Percentiles rank a stretch among this genome's conserved stretches.
Evolutionary conservation across 2,329 filamentous ascomycete species (phyloP).

Genomic region (Cercospora beticola): DNA sequence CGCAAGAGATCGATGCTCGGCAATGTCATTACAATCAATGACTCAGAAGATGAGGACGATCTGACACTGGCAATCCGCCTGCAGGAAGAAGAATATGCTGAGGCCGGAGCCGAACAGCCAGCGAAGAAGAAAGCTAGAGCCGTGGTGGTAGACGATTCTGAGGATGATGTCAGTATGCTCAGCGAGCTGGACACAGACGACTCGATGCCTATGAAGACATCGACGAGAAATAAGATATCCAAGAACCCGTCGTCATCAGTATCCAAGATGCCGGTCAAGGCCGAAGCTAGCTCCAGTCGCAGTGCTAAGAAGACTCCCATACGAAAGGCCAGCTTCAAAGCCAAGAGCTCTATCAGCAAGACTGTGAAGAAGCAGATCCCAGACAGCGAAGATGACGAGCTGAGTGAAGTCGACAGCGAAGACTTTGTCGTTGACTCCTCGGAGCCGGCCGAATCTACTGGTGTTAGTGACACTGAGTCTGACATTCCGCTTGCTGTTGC

Average conservation of each 20-base stretch:
- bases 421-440: constrained; percentile 36
- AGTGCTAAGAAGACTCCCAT: constrained; percentile 25
- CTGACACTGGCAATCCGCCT: constrained; percentile 34
- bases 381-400: constrained; percentile 40
- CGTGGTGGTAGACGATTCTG: constrained; percentile 31
- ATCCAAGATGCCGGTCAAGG: constrained; percentile 21
- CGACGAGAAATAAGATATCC: constrained; percentile 2
- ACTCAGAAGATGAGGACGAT: constrained; percentile 33
- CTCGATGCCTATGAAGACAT: constrained; percentile 14
- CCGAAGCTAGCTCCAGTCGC: constrained; percentile 13
- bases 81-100: constrained; percentile 40
- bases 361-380: constrained; percentile 32
- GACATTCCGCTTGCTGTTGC: constrained; percentile 29
- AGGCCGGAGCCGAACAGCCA: constrained; percentile 19
- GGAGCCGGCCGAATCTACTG: constrained; percentile 33
- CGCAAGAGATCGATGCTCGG: constrained; percentile 37
- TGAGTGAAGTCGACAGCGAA: constrained; percentile 33
- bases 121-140: constrained; percentile 33
- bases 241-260: neutral
- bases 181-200: constrained; percentile 30
- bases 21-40: constrained; percentile 29
- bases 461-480: constrained; percentile 37
- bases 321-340: constrained; percentile 27
- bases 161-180: constrained; percentile 34
- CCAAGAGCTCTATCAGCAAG: constrained; percentile 33